Evolutionary conservation across 805 yeast genomes (phyloP), one percentile per base, ranked within the genome.

Genomic region (Tetrapisispora fleetii): DNA sequence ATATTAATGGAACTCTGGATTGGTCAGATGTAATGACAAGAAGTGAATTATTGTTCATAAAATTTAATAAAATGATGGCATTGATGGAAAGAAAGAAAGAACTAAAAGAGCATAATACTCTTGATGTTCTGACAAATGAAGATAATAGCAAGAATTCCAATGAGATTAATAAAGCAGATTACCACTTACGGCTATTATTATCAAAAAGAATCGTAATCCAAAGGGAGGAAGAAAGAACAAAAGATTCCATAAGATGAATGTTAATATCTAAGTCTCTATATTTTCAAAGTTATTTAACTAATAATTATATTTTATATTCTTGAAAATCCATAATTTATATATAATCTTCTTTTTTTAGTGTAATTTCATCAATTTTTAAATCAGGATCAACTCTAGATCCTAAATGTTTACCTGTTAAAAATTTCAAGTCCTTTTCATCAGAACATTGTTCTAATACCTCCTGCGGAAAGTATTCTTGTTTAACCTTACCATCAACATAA

Each of bases 41-140:
- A 39, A 82, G 95, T 4, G 98, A 93, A 61, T 71, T 87, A 30
- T 69, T 91, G 36, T 93, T 89, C 60, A 72, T 86, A 54, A 78
- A 85, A 54, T 93, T 89, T 64, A 77, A 80, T 58, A 81, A 87
- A 52, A 83, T 89, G 75, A 78, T 90, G 48, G 85, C 80, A 48
- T 75, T 89, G 35, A 79, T 89, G 55, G 96, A 89, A 60, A 63
- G 85, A 40, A 75, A 73, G 47, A 58, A 61, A 18, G 64, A 63
- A 35, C 21, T 40, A 10, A 11, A 30, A n/a, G 43, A 37, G 9
- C 16, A 42, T 16, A 32, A 37, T 17, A n/a, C 37, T 17, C 24
- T 32, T n/a, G 8, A 35, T 8, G n/a, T 14, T n/a, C 9, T 5
- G 44, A 43, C 33, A 45, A 46, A 35, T 52, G 28, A 14, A 18